Evolutionary conservation across 1,284 basidiomycete species (phyloP), one percentile per base, ranked within the genome.

Genomic region (Naganishia liquefaciens): DNA sequence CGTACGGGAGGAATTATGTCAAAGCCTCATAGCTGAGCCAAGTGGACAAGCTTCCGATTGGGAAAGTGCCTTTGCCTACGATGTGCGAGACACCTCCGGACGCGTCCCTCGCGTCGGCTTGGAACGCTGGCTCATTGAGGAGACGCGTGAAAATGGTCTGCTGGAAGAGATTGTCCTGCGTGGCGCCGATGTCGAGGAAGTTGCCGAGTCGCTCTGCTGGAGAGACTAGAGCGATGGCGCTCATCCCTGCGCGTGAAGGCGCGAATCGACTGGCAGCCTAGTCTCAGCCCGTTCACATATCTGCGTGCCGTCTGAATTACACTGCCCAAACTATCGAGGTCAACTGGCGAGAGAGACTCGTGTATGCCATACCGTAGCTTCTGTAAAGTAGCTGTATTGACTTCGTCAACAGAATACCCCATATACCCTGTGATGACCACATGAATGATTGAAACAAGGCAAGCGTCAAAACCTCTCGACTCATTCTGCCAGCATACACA

Each of bases 51-150:
- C 57, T 19, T 50, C 40, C 19, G 57, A 60, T n/a, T 60, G 57
- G 57, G 57, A 60, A 23, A 60, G 25, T 21, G 46, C 57, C 7
- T 60, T 60, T 27, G 46, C 57, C 17, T 60, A 60, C 46, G 57
- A 60, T 25, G 15, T 60, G 11, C 37, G 13, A 2, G n/a, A 25
- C 6, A 39, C 37, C 17, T 13, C 23, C 23, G 57, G 46, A n/a
- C 21, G n/a, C 15, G 37, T 60, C 1, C 21, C 57, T 0, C 11
- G 46, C 2, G 46, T 60, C 33, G 57, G 57, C 13, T 40, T 60
- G 46, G 57, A 60, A 40, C 13, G 30, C 23, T 60, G 57, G 57
- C 40, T 60, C 46, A 25, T 50, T 4, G 25, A 60, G 28, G 46
- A 50, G 27, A 60, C 44, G 25, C 3, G 57, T 13, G 33, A 49